Evolutionary conservation across 352 stramenopile species (phyloP), one percentile per base, ranked within the genome.

Genomic region (Thalassiosira livingstoniorum): DNA sequence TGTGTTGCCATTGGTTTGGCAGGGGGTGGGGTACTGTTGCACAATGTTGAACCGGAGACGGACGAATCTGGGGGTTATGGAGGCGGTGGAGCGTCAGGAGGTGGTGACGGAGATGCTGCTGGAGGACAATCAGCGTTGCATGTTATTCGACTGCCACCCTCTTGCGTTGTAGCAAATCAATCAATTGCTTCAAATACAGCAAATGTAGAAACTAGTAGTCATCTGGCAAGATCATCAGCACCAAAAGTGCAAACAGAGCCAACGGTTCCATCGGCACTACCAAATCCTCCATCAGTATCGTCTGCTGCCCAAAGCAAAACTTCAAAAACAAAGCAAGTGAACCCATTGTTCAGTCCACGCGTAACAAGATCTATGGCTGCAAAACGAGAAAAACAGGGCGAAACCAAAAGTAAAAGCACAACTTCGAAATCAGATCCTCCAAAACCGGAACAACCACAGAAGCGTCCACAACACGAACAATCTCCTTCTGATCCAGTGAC

Each of bases 1-100:
- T 78, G 51, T 37, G 54, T 94, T 32, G 90, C 87, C n/a, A 63
- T 94, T 29, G 84, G 85, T 29, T 47, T 83, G 4, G 29, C 51
- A 13, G 73, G 88, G 65, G 80, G 81, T 45, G 72, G 64, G 1
- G 67, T 86, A 15, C 29, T 82, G 0, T 55, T 88, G n/a, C 77
- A 84, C 29, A 51, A 75, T 54, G 62, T 90, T 3, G 85, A 90
- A 37, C 37, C 73, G 4, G 58, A 71, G 62, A 18, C 37, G 43
- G 29, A n/a, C n/a, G 43, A 65, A 3, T n/a, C 60, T 39, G 37
- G 55, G 2, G 31, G 51, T 31, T n/a, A n/a, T n/a, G n/a, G n/a
- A n/a, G n/a, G n/a, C n/a, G n/a, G n/a, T n/a, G n/a, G n/a, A n/a
- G n/a, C n/a, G n/a, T n/a, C n/a, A n/a, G n/a, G n/a, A n/a, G n/a